A percentile compares a stretch with the other conserved stretches of the same genome.
phyloP scores from a whole-genome alignment of 352 stramenopile genomes.

The Phytophthora pseudosyringae region DNA sequence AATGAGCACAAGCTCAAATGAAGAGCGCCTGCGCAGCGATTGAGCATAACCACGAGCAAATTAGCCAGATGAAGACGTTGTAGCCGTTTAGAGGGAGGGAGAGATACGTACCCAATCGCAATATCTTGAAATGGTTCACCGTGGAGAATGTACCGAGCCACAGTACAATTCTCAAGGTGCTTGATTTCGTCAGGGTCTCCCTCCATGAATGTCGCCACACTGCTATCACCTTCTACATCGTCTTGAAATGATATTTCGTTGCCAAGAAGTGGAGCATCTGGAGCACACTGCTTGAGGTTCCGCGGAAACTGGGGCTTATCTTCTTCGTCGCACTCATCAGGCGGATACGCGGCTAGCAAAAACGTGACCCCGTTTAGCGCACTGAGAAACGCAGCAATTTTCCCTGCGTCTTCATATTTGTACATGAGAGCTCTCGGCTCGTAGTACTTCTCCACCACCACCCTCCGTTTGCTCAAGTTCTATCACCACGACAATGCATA shows the following conservation, averaged over 20 bases:
- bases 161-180: constrained; percentile 53
- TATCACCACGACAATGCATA: constrained; percentile 19
- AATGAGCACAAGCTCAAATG: constrained; percentile 27
- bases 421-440: constrained; percentile 61
- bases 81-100: not conserved
- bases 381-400: constrained; percentile 67
- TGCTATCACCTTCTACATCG: constrained; percentile 33
- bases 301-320: constrained; percentile 35
- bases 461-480: constrained; percentile 75
- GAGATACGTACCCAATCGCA: constrained; percentile 49
- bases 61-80: not conserved
- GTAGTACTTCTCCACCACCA: constrained; percentile 72
- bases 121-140: constrained; percentile 42
- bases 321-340: constrained; percentile 19
- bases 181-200: constrained; percentile 58
- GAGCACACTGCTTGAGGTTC: constrained; percentile 63
- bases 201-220: constrained; percentile 32
- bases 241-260: constrained; percentile 30
- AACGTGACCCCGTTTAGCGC: constrained; percentile 79
- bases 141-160: constrained; percentile 58
- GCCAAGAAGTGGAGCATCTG: constrained; percentile 46
- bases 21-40: constrained; percentile 24
- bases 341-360: constrained; percentile 45
- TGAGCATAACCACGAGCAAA: not conserved
- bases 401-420: constrained; percentile 62